These are phyloP conservation scores for Tetraselmis chui DNA, from an alignment of 139 green algal species.

Conservation along the genomic window DNA sequence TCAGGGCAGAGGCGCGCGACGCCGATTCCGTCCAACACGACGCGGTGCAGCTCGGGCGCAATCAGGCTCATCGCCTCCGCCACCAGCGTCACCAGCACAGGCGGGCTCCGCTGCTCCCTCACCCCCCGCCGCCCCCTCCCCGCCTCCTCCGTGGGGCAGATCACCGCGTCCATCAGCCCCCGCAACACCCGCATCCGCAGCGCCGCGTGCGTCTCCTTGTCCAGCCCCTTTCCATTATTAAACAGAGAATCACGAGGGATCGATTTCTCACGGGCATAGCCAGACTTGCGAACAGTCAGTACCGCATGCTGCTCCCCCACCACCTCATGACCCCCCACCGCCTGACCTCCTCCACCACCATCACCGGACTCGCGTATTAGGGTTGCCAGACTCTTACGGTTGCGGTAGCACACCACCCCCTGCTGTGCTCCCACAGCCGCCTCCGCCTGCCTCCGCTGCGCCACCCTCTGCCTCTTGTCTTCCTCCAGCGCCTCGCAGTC, in stretches of 20 bases:
- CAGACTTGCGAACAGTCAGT: background rate
- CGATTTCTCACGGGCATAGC: background rate
- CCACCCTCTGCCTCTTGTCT: background rate
- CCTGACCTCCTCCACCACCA: background rate
- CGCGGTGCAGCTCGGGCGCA: background rate
- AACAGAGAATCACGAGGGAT: background rate
- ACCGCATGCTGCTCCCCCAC: background rate
- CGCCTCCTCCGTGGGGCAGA: background rate
- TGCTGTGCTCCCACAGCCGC: no score
- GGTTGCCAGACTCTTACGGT: background rate
- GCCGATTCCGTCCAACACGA: background rate
- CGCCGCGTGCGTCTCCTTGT: background rate
- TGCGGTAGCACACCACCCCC: background rate
- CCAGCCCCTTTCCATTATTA: background rate
- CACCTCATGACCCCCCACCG: background rate
- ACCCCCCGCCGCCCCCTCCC: background rate
- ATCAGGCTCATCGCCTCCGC: background rate
- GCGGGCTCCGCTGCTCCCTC: background rate
- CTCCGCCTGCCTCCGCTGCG: background rate
- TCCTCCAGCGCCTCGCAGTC: background rate
- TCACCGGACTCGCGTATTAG: background rate
- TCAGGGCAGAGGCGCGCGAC: background rate
- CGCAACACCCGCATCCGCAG: background rate
- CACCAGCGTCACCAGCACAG: background rate
- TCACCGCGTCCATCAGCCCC: background rate